A percentile compares a stretch with the other conserved stretches of the same genome.
Evolutionary conservation across 2,329 filamentous ascomycete genomes (phyloP).

Genomic region (Ophiostoma ulmi): DNA sequence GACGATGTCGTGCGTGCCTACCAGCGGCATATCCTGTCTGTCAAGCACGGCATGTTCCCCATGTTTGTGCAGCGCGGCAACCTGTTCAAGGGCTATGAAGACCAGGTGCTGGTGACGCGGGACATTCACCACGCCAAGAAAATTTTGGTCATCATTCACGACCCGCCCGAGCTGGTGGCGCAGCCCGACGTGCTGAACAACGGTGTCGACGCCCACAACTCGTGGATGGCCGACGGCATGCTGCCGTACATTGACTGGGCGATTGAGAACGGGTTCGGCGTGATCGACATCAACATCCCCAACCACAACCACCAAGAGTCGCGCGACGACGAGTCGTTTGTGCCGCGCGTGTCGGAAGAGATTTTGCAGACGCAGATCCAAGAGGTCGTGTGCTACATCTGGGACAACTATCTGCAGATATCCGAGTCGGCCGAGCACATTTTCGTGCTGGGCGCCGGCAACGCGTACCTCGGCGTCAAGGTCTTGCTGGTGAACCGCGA

Average conservation of each 20-base stretch:
- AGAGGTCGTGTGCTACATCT: slow-evolving; percentile 77
- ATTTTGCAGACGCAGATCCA: slow-evolving; percentile 56
- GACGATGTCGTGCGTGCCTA: slow-evolving; percentile 75
- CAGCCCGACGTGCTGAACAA: slow-evolving; percentile 66
- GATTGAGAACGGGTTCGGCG: slow-evolving; percentile 65
- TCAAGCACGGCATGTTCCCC: slow-evolving; percentile 71
- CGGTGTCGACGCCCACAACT: slow-evolving; percentile 73
- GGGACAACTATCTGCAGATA: slow-evolving; percentile 94
- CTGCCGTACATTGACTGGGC: slow-evolving; percentile 76
- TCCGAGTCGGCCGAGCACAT: slow-evolving; percentile 66
- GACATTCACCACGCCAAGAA: slow-evolving; percentile 61
- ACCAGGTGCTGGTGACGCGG: slow-evolving; percentile 78
- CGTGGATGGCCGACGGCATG: slow-evolving; percentile 54
- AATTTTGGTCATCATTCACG: slow-evolving; percentile 82
- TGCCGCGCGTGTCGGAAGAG: slow-evolving; percentile 42
- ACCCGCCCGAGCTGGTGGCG: slow-evolving; percentile 70
- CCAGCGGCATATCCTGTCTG: slow-evolving; percentile 65
- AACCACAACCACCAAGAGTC: slow-evolving; percentile 57
- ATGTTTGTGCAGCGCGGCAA: slow-evolving; percentile 71
- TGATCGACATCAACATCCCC: slow-evolving; percentile 90
- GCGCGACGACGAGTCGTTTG: slow-evolving; percentile 45
- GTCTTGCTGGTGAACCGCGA: slow-evolving; percentile 72
- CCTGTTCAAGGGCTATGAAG: slow-evolving; percentile 72
- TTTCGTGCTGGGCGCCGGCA: slow-evolving; percentile 83
- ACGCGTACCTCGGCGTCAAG: slow-evolving; percentile 78